Evolutionary conservation across 2,329 filamentous ascomycete species (phyloP).

Genomic region (Nigrospora osmanthi): DNA sequence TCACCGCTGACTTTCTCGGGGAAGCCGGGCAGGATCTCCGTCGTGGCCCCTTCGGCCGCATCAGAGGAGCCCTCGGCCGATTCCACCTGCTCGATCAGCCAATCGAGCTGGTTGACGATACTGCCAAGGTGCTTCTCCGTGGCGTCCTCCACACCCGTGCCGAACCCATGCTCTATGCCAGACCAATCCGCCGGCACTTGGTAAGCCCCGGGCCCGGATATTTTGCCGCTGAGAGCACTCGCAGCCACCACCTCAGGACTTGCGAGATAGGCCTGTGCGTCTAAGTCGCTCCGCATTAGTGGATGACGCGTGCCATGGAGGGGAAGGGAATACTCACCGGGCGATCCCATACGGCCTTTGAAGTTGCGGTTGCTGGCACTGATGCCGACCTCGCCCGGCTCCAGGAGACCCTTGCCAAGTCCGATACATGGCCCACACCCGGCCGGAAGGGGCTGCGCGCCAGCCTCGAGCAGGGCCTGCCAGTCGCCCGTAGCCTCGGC

Average conservation of each 20-base stretch:
- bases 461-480: slow-evolving; percentile 74
- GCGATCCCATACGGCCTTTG: slow-evolving; percentile 81
- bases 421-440: slow-evolving; percentile 86
- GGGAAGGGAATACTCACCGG: slow-evolving; percentile 18
- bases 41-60: slow-evolving; percentile 33
- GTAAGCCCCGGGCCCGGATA: slow-evolving; percentile 73
- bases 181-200: slow-evolving; percentile 52
- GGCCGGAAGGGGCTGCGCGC: slow-evolving; percentile 62
- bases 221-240: slow-evolving; percentile 67
- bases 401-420: slow-evolving; percentile 66
- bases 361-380: slow-evolving; percentile 82
- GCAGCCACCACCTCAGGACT: slow-evolving; percentile 90
- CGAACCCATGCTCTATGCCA: slow-evolving; percentile 36
- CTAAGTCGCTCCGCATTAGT: too few species aligned
- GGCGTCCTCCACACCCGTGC: slow-evolving; percentile 16
- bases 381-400: slow-evolving; percentile 82
- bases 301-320: too few species aligned
- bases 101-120: too few species aligned
- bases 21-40: slow-evolving; percentile 77
- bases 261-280: slow-evolving; percentile 77
- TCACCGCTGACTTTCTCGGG: slow-evolving; percentile 76
- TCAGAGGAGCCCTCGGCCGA: slow-evolving; percentile 1
- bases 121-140: slow-evolving; percentile 2
- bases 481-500: slow-evolving; percentile 80
- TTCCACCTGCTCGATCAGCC: too few species aligned